phyloP scores from a whole-genome alignment of 1,284 basidiomycete genomes.

The Moniliophthora roreri region DNA sequence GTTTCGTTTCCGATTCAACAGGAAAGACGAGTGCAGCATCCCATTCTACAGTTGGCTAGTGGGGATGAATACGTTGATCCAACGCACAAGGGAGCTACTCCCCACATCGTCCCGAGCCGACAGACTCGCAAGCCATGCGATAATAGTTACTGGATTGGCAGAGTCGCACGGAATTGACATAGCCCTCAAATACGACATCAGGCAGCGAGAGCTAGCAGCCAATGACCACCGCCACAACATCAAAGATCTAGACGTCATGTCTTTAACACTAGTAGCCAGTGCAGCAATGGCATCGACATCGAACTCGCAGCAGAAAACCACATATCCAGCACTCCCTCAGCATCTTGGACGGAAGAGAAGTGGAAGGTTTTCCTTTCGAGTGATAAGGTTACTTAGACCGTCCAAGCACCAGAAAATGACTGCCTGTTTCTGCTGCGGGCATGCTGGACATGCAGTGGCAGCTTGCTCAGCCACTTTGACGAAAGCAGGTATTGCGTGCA shows the following conservation, averaged over 20 bases:
- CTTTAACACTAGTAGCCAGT: neutral
- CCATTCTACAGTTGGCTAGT: too few species aligned
- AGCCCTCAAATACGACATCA: conserved; percentile 28
- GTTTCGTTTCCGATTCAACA: too few species aligned
- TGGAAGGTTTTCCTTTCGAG: too few species aligned
- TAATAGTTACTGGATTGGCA: neutral
- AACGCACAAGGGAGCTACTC: too few species aligned
- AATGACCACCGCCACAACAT: conserved; percentile 23
- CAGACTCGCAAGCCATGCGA: neutral
- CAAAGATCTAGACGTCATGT: conserved; percentile 12
- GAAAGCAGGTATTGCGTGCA: neutral
- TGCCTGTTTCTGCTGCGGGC: neutral
- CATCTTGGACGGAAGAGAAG: neutral
- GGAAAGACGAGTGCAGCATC: too few species aligned
- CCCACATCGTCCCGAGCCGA: too few species aligned
- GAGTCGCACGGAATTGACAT: conserved; percentile 18
- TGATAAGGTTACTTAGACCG: neutral
- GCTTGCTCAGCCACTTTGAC: neutral
- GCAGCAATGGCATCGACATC: neutral
- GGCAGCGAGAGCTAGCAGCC: conserved; percentile 21
- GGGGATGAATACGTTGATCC: too few species aligned
- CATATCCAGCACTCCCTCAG: neutral
- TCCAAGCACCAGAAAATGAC: neutral
- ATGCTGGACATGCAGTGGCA: neutral
- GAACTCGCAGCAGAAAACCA: neutral